A percentile compares a stretch with the other conserved stretches of the same genome.
These are phyloP conservation scores for Aspergillus aculeatinus DNA, from an alignment of 2,329 filamentous ascomycete species.

Conservation along the genomic window DNA sequence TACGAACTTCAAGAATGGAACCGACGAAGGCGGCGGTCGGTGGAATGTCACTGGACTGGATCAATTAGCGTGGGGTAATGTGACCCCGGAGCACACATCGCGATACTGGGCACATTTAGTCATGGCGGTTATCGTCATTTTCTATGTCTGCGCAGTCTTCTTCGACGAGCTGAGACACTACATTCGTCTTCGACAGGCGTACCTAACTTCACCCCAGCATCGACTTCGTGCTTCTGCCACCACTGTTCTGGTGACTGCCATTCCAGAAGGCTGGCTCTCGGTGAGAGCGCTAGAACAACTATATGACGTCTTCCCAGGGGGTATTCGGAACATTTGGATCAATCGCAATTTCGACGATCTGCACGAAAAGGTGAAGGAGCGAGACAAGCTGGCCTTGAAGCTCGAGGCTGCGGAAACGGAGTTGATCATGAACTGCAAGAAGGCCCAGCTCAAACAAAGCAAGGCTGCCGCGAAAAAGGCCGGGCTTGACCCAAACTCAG, in stretches of 20 bases:
- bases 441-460: conserved; percentile 69
- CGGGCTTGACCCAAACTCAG: conserved; percentile 45
- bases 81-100: conserved; percentile 62
- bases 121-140: conserved; percentile 72
- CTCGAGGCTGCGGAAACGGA: conserved; percentile 83
- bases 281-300: conserved; percentile 76
- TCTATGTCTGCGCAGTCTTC: conserved; percentile 84
- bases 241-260: conserved; percentile 87
- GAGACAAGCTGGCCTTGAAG: conserved; percentile 67
- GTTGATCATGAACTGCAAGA: conserved; percentile 76
- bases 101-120: conserved; percentile 84
- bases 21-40: conserved; percentile 33
- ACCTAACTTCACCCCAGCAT: conserved; percentile 91
- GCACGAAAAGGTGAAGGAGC: conserved; percentile 75
- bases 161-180: conserved; percentile 84
- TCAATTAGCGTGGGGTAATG: conserved; percentile 82
- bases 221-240: conserved; percentile 90
- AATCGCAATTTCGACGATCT: conserved; percentile 85
- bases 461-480: conserved; percentile 63
- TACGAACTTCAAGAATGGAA: conserved; percentile 48
- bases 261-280: conserved; percentile 86
- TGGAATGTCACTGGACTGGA: conserved; percentile 68
- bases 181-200: conserved; percentile 89
- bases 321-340: conserved; percentile 93
- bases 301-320: conserved; percentile 94